Conservation (phyloP, 257 asterid genomes). For the Parsonsia alboflavescens region DNA sequence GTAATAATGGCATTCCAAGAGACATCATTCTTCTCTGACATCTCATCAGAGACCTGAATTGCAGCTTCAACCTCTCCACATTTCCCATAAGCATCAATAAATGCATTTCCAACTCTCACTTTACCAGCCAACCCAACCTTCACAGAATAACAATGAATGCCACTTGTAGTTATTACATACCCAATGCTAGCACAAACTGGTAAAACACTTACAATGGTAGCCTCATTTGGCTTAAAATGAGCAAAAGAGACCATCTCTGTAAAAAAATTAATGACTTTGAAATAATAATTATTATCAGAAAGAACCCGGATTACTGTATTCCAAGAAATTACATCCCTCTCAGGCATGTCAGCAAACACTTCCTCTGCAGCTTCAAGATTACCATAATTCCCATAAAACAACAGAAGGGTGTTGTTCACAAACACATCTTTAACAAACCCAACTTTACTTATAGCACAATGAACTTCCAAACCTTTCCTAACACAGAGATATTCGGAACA, state of each 20-base stretch:
- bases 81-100: conserved; percentile 72
- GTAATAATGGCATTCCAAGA: conserved; percentile 65
- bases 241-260: conserved; percentile 35
- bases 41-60: conserved; percentile 40
- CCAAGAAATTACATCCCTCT: conserved; percentile 63
- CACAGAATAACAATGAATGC: conserved; percentile 43
- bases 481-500: conserved; percentile 46
- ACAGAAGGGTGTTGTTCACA: conserved; percentile 58
- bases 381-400: conserved; percentile 55
- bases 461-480: conserved; percentile 61
- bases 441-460: conserved; percentile 49
- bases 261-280: conserved; percentile 37
- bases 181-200: conserved; percentile 48
- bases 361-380: conserved; percentile 28
- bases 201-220: conserved; percentile 52
- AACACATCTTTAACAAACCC: conserved; percentile 51
- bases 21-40: conserved; percentile 55
- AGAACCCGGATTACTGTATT: conserved; percentile 47
- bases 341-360: conserved; percentile 58
- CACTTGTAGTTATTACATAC: conserved; percentile 34
- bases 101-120: conserved; percentile 48
- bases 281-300: conserved; percentile 27
- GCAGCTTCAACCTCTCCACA: conserved; percentile 43
- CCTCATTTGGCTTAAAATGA: conserved; percentile 42
- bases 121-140: conserved; percentile 53